Percentiles rank a stretch among this genome's conserved stretches.
phyloP scores from a whole-genome alignment of 176 grass and related monocot genomes.

The Zea luxurians region DNA sequence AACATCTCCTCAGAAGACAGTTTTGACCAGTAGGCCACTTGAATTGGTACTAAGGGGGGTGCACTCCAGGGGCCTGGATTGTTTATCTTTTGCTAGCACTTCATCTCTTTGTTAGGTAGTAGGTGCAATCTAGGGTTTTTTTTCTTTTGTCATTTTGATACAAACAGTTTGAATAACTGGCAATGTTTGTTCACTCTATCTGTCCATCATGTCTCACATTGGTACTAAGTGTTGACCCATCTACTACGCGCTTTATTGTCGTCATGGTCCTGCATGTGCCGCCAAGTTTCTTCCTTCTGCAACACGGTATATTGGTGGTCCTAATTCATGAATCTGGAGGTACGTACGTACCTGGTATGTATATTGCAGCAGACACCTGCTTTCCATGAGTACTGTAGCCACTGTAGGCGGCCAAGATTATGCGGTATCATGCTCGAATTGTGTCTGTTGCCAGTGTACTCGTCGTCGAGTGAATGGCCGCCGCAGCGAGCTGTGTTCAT shows the following conservation, averaged over 20 bases:
- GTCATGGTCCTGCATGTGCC: conserved; percentile 37
- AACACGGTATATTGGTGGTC: conserved; percentile 27
- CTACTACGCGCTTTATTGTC: conserved; percentile 29
- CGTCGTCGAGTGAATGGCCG: too few species aligned
- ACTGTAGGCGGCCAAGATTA: not conserved
- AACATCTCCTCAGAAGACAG: conserved; percentile 24
- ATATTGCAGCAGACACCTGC: too few species aligned
- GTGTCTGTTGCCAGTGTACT: not conserved
- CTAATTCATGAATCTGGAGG: conserved; percentile 28
- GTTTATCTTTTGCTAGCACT: conserved; percentile 6
- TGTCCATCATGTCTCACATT: conserved; percentile 7
- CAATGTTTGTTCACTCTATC: conserved; percentile 11
- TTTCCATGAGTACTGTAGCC: too few species aligned
- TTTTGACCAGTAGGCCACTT: conserved; percentile 28
- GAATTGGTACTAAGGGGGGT: conserved; percentile 7
- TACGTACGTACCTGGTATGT: not conserved
- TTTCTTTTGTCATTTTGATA: conserved; percentile 9
- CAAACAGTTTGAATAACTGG: conserved; percentile 20
- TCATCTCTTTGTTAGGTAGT: conserved; percentile 16
- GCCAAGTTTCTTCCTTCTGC: conserved; percentile 26
- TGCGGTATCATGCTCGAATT: not conserved
- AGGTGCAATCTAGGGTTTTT: conserved; percentile 3
- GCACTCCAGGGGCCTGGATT: too few species aligned
- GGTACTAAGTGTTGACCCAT: not conserved
- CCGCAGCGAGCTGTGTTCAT: too few species aligned